A percentile compares a stretch with the other conserved stretches of the same genome.
Conservation (phyloP, 495 filamentous ascomycete genomes). For the Trichoderma asperelloides region DNA sequence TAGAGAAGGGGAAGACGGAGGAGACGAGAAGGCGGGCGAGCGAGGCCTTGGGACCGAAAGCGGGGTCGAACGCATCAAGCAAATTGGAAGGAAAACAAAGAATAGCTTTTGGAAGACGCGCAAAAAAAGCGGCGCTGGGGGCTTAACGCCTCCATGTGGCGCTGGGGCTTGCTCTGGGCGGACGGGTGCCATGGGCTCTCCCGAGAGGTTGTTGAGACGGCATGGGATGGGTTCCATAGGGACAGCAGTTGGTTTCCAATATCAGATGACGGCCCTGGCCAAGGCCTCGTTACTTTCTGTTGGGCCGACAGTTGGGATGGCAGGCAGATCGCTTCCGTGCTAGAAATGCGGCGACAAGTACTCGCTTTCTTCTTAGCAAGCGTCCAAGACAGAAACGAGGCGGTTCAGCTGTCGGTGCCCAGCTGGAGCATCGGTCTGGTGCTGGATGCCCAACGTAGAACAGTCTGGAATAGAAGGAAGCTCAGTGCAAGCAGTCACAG, state of each 20-base stretch:
- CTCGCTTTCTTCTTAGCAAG: not conserved
- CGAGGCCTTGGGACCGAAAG: not conserved
- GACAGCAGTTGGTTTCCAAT: not conserved
- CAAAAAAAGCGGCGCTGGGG: not conserved
- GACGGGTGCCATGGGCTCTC: not conserved
- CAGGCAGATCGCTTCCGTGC: not conserved
- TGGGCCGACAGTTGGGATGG: no score
- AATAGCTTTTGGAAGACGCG: not conserved
- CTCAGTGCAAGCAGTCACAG: not conserved
- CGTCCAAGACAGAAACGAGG: not conserved
- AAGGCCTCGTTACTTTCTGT: no score
- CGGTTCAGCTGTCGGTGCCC: not conserved
- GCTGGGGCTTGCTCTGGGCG: not conserved
- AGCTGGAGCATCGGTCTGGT: not conserved
- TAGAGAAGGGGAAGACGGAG: not conserved
- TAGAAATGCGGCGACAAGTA: not conserved
- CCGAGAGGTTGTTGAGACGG: constrained; percentile 2
- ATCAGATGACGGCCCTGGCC: not conserved
- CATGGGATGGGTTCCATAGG: not conserved
- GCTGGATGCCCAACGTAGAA: not conserved
- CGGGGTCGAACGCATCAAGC: not conserved
- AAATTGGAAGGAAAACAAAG: not conserved
- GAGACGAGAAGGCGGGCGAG: not conserved
- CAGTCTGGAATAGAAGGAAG: not conserved
- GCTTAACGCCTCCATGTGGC: not conserved